These are phyloP conservation scores for Geotrichum restrictum DNA, from an alignment of 1,139 yeast species.

Conservation along the genomic window DNA sequence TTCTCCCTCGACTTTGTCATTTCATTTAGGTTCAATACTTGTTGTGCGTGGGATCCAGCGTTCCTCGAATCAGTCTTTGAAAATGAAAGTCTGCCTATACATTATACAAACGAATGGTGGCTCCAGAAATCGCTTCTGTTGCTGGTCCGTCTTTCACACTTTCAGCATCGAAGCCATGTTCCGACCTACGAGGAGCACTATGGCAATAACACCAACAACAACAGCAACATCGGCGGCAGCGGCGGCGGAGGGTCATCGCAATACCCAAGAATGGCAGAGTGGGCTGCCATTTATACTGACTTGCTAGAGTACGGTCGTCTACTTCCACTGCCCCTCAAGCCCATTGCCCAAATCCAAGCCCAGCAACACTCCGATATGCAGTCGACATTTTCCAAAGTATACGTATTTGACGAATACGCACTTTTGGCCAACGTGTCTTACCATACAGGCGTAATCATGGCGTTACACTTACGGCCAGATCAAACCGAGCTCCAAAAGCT, in stretches of 20 bases:
- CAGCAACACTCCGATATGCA: neutral
- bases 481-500: constrained; percentile 8
- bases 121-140: constrained; percentile 10
- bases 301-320: constrained; percentile 14
- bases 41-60: constrained; percentile 15
- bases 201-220: too few relatives aligned
- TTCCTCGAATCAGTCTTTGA: constrained; percentile 5
- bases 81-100: constrained; percentile 14
- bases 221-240: too few relatives aligned
- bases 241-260: too few relatives aligned
- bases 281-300: constrained; percentile 16
- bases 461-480: constrained; percentile 11
- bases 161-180: constrained; percentile 7
- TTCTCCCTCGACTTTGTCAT: constrained; percentile 17
- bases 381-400: constrained; percentile 6
- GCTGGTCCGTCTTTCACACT: constrained; percentile 16
- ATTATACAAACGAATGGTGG: constrained; percentile 20
- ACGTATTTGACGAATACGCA: constrained; percentile 14
- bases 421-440: constrained; percentile 15
- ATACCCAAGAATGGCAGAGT: constrained; percentile 12
- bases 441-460: constrained; percentile 18
- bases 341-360: constrained; percentile 16
- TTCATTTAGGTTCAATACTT: constrained; percentile 12
- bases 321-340: constrained; percentile 18
- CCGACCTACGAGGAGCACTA: constrained; percentile 16